phyloP scores from a whole-genome alignment of 2,329 filamentous ascomycete genomes.

The Penicillium frequentans region DNA sequence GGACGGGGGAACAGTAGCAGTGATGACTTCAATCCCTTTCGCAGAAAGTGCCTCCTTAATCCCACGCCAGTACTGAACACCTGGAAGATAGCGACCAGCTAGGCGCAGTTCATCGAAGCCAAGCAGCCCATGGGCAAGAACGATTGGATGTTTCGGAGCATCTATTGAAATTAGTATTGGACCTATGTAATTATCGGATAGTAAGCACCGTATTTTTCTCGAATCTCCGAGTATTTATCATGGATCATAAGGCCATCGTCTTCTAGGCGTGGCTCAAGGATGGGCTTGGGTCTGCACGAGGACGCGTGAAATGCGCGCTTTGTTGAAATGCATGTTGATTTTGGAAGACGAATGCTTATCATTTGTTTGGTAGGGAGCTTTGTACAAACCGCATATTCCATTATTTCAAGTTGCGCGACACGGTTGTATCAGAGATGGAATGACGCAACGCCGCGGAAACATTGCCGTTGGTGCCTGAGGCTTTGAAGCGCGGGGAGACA shows the following conservation, averaged over 20 bases:
- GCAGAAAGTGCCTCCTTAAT: constrained; percentile 59
- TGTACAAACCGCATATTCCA: constrained; percentile 19
- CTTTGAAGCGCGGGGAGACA: background rate
- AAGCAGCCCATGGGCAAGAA: constrained; percentile 65
- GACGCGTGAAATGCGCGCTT: constrained; percentile 20
- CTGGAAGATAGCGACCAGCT: constrained; percentile 54
- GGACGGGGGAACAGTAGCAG: constrained; percentile 59
- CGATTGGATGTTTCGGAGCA: constrained; percentile 57
- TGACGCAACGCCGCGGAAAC: constrained; percentile 22
- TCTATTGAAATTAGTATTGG: constrained; percentile 20
- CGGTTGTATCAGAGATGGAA: constrained; percentile 11
- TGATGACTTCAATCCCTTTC: constrained; percentile 62
- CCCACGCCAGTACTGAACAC: constrained; percentile 64
- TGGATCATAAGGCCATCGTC: constrained; percentile 55
- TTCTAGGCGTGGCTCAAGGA: constrained; percentile 51
- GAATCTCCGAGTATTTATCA: constrained; percentile 62
- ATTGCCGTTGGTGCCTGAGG: constrained; percentile 10
- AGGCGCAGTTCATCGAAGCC: constrained; percentile 64
- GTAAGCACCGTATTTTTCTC: constrained; percentile 55
- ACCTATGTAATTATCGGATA: background rate
- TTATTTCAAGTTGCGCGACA: constrained; percentile 14
- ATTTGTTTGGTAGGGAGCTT: background rate
- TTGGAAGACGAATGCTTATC: background rate
- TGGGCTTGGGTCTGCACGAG: constrained; percentile 11
- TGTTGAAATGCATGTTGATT: background rate